A percentile compares a stretch with the other conserved stretches of the same genome.
phyloP scores from a whole-genome alignment of 345 rosid species.

The Pistacia vera region DNA sequence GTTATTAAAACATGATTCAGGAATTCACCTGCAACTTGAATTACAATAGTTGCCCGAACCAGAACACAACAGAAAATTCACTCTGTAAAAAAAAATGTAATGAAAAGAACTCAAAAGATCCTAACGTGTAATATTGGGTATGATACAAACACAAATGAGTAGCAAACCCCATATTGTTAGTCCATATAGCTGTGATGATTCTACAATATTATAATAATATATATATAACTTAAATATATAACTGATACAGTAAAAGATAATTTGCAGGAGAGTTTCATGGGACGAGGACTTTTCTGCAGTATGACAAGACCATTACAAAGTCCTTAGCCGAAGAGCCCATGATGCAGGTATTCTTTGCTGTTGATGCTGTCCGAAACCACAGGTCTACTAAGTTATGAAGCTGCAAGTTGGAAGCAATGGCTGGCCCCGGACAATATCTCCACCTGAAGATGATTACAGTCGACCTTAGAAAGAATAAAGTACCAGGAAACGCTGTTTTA shows the following conservation, averaged over 20 bases:
- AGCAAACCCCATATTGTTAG: background rate
- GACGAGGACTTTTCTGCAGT: constrained; percentile 48
- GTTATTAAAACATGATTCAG: no score
- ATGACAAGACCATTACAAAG: constrained; percentile 70
- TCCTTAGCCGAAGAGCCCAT: constrained; percentile 78
- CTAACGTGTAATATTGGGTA: background rate
- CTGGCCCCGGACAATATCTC: constrained; percentile 63
- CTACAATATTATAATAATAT: background rate
- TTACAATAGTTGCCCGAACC: background rate
- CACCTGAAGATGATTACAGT: constrained; percentile 41
- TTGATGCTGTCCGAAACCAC: constrained; percentile 56
- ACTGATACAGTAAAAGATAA: background rate
- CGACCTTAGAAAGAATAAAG: background rate
- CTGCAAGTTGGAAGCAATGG: constrained; percentile 54
- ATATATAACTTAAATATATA: background rate
- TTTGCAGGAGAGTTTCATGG: constrained; percentile 5
- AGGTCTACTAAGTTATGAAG: constrained; percentile 58
- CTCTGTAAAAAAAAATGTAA: background rate
- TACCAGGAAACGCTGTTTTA: background rate
- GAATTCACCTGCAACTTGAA: no score
- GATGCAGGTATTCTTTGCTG: constrained; percentile 51
- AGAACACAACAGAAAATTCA: background rate
- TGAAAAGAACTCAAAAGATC: background rate
- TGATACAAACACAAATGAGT: background rate
- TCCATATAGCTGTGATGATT: background rate